Evolutionary conservation across 202 grass and related monocot species (phyloP).

Genomic region (Sporobolus alterniflorus): DNA sequence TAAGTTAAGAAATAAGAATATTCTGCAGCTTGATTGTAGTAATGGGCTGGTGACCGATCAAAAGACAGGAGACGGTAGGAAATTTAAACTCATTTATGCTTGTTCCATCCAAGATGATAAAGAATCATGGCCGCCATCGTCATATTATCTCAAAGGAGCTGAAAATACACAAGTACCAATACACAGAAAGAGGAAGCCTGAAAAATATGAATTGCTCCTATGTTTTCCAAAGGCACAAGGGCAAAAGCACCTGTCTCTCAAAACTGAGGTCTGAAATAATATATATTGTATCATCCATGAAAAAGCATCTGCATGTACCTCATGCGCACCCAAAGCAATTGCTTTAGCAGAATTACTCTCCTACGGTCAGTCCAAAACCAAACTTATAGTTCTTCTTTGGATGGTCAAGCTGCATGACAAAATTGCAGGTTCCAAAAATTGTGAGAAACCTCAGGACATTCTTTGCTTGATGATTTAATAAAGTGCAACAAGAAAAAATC

Average conservation of each 20-base stretch:
- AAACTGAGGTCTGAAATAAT: conserved; percentile 26
- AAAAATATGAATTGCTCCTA: conserved; percentile 32
- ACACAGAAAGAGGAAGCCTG: conserved; percentile 26
- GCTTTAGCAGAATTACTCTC: conserved; percentile 62
- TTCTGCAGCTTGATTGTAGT: conserved; percentile 16
- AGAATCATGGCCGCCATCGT: conserved; percentile 54
- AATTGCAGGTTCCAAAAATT: conserved; percentile 27
- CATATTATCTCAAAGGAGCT: conserved; percentile 48
- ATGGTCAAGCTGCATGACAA: conserved; percentile 86
- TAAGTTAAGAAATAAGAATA: too few species aligned
- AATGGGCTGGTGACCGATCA: conserved; percentile 8
- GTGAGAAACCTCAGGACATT: background rate
- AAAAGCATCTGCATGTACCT: conserved; percentile 32
- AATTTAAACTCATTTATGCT: conserved; percentile 35
- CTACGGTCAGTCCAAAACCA: conserved; percentile 94
- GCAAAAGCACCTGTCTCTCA: conserved; percentile 34
- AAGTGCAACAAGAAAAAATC: background rate
- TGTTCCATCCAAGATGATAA: conserved; percentile 76
- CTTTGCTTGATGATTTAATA: conserved; percentile 2
- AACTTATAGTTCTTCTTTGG: conserved; percentile 99
- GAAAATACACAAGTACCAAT: conserved; percentile 47
- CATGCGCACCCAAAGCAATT: conserved; percentile 7
- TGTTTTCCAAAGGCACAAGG: conserved; percentile 15
- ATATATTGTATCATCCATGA: conserved; percentile 22
- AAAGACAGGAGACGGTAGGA: conserved; percentile 30